Percentiles rank a stretch among this genome's conserved stretches.
phyloP scores from a whole-genome alignment of 2,329 filamentous ascomycete species.

The Colletotrichum sansevieriae region DNA sequence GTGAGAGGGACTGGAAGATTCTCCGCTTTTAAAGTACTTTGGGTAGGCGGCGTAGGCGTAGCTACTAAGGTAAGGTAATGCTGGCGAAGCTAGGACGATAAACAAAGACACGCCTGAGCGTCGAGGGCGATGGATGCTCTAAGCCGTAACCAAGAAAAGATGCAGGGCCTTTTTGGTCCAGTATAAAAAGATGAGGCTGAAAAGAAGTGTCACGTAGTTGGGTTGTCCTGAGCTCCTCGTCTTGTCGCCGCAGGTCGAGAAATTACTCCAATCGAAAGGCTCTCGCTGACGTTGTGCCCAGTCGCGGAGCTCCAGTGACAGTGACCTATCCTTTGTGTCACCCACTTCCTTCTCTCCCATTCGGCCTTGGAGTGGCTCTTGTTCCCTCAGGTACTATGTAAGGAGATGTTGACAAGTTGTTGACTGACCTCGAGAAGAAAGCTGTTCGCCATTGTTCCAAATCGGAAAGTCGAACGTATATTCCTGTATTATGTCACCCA shows the following conservation, averaged over 20 bases:
- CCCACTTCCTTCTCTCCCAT: too few relatives aligned
- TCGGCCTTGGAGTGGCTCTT: too few relatives aligned
- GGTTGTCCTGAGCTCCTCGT: not conserved
- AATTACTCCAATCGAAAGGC: conserved; percentile 17
- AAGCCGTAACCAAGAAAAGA: conserved; percentile 1
- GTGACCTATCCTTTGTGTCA: conserved; percentile 4
- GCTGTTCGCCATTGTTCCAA: too few relatives aligned
- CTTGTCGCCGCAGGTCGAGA: conserved; percentile 16
- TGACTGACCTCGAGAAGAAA: too few relatives aligned
- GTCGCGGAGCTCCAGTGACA: conserved; percentile 23
- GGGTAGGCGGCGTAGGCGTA: not conserved
- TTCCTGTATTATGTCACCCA: too few relatives aligned
- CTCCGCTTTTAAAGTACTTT: conserved; percentile 32
- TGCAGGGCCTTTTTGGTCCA: too few relatives aligned
- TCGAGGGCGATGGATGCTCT: not conserved
- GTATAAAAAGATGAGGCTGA: too few relatives aligned
- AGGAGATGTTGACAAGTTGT: too few relatives aligned
- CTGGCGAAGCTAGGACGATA: not conserved
- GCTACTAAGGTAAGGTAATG: too few relatives aligned
- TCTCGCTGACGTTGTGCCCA: not conserved
- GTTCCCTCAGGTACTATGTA: too few relatives aligned
- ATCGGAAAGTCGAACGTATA: too few relatives aligned
- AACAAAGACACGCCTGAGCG: not conserved
- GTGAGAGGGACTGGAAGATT: conserved; percentile 30
- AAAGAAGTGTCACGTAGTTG: not conserved